These are phyloP conservation scores for Gamarada debralockiae DNA, from an alignment of 495 filamentous ascomycete species.

Conservation along the genomic window DNA sequence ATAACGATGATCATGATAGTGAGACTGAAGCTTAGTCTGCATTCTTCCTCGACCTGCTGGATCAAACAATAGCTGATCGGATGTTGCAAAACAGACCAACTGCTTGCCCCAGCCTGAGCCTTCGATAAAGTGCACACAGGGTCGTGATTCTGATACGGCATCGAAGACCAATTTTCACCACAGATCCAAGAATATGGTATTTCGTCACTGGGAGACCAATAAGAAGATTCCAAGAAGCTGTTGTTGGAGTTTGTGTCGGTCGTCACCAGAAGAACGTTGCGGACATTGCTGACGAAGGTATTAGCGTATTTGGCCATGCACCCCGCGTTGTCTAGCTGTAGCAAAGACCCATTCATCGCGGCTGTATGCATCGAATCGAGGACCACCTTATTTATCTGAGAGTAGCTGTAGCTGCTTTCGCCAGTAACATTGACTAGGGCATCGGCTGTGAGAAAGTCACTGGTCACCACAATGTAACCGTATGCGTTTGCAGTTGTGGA, in stretches of 20 bases:
- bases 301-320: constrained; percentile 28
- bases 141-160: background rate
- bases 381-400: background rate
- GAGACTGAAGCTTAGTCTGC: constrained; percentile 39
- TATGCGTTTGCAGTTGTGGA: constrained; percentile 35
- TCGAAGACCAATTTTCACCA: background rate
- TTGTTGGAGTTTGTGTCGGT: constrained; percentile 11
- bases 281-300: constrained; percentile 27
- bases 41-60: constrained; percentile 17
- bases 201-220: background rate
- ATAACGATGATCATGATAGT: constrained; percentile 37
- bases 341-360: constrained; percentile 10
- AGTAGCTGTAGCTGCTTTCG: too few species aligned
- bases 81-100: background rate
- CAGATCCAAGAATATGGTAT: constrained; percentile 11
- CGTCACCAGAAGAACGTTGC: constrained; percentile 28
- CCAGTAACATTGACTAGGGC: background rate
- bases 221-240: background rate
- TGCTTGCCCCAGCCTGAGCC: background rate
- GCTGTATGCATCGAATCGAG: constrained; percentile 19
- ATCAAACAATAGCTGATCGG: constrained; percentile 9
- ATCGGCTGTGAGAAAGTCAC: constrained; percentile 24
- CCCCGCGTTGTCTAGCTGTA: constrained; percentile 16
- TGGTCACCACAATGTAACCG: constrained; percentile 28
- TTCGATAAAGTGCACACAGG: background rate